These are phyloP conservation scores for Yamadazyma nakazawae DNA, from an alignment of 805 yeast genomes.

Conservation along the genomic window DNA sequence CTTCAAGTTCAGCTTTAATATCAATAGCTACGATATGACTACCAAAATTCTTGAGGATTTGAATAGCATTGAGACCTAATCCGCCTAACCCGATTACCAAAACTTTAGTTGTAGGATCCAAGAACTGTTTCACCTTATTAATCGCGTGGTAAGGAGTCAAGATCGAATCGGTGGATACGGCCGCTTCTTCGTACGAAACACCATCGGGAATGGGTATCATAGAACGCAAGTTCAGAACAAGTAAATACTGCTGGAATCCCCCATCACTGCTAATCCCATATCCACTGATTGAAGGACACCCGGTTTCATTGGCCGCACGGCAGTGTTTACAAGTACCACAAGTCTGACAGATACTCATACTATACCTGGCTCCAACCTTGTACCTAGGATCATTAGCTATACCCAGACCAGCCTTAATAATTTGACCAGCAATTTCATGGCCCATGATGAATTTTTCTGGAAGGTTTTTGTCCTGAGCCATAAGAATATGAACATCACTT, in stretches of 20 bases:
- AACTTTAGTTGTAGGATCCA: constrained; percentile 33
- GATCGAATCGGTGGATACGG: constrained; percentile 41
- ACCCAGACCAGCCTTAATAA: constrained; percentile 28
- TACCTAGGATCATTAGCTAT: constrained; percentile 22
- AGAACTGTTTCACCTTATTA: constrained; percentile 26
- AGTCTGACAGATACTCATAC: constrained; percentile 25
- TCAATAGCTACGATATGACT: constrained; percentile 34
- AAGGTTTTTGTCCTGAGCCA: constrained; percentile 16
- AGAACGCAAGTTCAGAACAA: constrained; percentile 32
- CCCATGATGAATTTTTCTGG: constrained; percentile 41
- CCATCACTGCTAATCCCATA: constrained; percentile 39
- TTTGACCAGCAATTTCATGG: constrained; percentile 42
- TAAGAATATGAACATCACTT: constrained; percentile 40
- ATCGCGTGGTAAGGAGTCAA: constrained; percentile 44
- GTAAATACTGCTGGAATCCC: constrained; percentile 39
- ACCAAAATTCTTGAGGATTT: constrained; percentile 31
- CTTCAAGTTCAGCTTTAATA: constrained; percentile 23
- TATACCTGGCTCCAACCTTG: constrained; percentile 27
- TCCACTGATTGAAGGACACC: constrained; percentile 24
- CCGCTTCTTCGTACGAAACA: constrained; percentile 38
- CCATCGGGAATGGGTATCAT: constrained; percentile 39
- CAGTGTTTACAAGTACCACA: constrained; percentile 37
- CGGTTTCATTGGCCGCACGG: constrained; percentile 32
- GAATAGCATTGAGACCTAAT: constrained; percentile 42
- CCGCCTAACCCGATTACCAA: constrained; percentile 43